phyloP scores from a whole-genome alignment of 164 flowering plant genomes.

The Chloranthus sessilifolius region DNA sequence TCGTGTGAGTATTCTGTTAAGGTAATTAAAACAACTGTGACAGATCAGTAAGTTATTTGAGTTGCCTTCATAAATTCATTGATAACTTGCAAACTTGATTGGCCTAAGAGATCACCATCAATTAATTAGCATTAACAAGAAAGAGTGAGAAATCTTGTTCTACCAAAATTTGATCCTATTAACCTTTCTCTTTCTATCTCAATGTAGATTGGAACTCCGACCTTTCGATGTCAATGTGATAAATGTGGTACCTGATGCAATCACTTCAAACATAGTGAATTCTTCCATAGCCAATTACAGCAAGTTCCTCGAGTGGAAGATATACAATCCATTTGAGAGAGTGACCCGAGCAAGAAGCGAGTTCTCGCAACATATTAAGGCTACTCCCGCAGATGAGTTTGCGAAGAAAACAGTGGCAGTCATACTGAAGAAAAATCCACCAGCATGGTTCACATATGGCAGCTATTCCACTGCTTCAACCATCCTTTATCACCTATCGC shows the following conservation, averaged over 20 bases:
- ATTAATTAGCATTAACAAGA: not conserved
- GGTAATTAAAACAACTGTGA: too few species aligned
- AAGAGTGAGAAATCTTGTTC: too few species aligned
- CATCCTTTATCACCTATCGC: constrained; percentile 56
- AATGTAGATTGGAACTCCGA: constrained; percentile 66
- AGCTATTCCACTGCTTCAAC: constrained; percentile 34
- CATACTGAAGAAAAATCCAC: constrained; percentile 62
- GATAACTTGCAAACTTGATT: too few species aligned
- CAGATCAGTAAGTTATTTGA: too few species aligned
- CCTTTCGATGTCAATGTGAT: constrained; percentile 72
- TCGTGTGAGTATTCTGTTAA: too few species aligned
- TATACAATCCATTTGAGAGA: constrained; percentile 60
- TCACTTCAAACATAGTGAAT: constrained; percentile 63
- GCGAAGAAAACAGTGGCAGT: constrained; percentile 65
- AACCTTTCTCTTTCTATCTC: not conserved
- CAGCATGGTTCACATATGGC: constrained; percentile 74
- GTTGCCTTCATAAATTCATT: too few species aligned
- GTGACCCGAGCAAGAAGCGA: constrained; percentile 49
- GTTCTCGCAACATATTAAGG: constrained; percentile 41
- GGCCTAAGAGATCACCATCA: not conserved
- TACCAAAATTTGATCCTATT: too few species aligned
- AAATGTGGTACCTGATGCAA: constrained; percentile 76
- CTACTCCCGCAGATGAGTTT: constrained; percentile 73
- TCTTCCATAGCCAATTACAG: constrained; percentile 42
- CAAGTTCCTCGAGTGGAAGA: constrained; percentile 75